Conservation (phyloP, 371 early-diverging fungal genomes). For the Mortierella sp. region DNA sequence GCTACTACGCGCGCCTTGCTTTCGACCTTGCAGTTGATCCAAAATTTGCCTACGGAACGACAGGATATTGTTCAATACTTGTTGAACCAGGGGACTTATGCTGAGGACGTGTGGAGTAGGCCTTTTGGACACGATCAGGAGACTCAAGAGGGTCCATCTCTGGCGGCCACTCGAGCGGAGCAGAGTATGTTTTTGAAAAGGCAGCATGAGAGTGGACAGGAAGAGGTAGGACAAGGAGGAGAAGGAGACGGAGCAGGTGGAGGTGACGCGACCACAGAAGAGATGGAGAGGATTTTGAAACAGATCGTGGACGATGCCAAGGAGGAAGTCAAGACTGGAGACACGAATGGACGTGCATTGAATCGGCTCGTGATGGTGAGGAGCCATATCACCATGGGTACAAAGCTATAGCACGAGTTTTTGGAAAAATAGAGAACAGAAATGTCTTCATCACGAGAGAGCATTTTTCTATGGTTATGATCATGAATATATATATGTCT, state of each 20-base stretch:
- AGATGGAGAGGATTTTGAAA: constrained; percentile 48
- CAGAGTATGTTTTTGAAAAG: constrained; percentile 31
- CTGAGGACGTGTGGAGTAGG: constrained; percentile 35
- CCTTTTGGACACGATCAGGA: constrained; percentile 31
- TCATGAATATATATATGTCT: too few relatives aligned
- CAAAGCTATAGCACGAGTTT: constrained; percentile 20
- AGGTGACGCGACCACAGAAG: constrained; percentile 22
- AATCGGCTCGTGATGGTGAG: constrained; percentile 37
- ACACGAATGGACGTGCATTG: constrained; percentile 39
- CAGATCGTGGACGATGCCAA: constrained; percentile 40
- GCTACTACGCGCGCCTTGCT: not conserved
- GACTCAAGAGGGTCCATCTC: constrained; percentile 24
- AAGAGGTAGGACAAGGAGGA: not conserved
- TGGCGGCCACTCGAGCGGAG: constrained; percentile 28
- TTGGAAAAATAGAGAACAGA: not conserved
- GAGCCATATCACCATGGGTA: constrained; percentile 39
- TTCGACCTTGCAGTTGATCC: constrained; percentile 32
- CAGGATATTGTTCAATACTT: constrained; percentile 51
- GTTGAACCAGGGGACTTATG: constrained; percentile 38
- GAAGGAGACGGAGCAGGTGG: not conserved
- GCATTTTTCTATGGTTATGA: too few relatives aligned
- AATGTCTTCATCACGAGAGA: not conserved
- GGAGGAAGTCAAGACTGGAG: constrained; percentile 28
- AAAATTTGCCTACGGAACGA: constrained; percentile 45
- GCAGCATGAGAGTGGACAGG: not conserved